Percentiles rank a stretch among this genome's conserved stretches.
Conservation (phyloP, 768 basidiomycete genomes). For the Tephrocybe rancida region DNA sequence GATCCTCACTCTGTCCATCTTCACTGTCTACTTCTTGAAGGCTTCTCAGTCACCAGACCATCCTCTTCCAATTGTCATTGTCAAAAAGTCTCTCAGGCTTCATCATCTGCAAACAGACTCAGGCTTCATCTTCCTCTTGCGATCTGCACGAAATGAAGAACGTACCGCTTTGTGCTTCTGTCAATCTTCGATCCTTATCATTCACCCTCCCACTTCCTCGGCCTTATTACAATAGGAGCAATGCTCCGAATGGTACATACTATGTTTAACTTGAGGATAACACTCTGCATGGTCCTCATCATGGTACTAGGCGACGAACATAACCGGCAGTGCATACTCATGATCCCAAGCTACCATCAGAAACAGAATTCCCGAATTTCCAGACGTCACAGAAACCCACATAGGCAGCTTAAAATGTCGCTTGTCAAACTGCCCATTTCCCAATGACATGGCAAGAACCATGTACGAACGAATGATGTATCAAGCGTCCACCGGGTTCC, state of each 20-base stretch:
- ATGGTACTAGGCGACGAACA: no score
- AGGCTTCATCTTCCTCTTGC: background rate
- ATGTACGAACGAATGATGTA: background rate
- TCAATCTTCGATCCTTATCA: background rate
- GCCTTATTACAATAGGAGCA: background rate
- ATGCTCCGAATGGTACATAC: background rate
- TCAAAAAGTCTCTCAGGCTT: background rate
- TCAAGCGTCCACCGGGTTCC: background rate
- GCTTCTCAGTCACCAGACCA: background rate
- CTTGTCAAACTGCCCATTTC: background rate
- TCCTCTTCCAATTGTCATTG: background rate
- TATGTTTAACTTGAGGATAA: no score
- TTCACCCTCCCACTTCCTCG: background rate
- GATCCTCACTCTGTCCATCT: background rate
- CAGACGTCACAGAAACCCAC: no score
- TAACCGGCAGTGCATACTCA: no score
- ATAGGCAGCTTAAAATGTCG: background rate
- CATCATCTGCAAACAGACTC: background rate
- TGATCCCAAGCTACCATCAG: background rate
- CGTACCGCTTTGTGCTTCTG: background rate
- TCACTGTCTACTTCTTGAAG: background rate
- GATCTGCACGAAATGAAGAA: conserved; percentile 2
- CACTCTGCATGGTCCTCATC: no score
- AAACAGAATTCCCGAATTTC: background rate
- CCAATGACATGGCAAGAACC: background rate